Base-by-base conservation (phyloP, 352 stramenopile species). In the Phytophthora europaea region DNA sequence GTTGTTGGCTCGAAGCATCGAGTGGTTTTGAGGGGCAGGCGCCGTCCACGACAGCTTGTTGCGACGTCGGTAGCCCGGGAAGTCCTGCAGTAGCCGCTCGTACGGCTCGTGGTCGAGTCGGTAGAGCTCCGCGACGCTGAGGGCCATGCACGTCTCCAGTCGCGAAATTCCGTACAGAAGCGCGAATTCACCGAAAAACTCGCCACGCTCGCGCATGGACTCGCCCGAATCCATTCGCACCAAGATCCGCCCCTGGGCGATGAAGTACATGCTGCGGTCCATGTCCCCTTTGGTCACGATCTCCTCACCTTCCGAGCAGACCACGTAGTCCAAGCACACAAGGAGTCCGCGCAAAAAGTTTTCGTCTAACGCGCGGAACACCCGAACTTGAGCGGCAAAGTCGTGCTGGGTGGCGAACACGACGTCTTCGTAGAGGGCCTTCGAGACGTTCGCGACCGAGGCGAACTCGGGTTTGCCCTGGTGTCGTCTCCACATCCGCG, bases 71-170 rank as follows among this genome's bases (percentile, higher is more conserved):
- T 92, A 92, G 26, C 89, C 81, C 0, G 88, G 88, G 3, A 91
- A 95, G 33, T 91, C 79, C 10, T 84, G 74, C 36, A 94, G 45
- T 16, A 93, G 58, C 28, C 81, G 74, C 31, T 95, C 87, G 58
- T 93, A 93, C n/a, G 80, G 79, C 8, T 78, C 70, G 28, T 89
- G 68, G n/a, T 94, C 87, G 4, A 95, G 73, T 1, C 88, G 82
- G 53, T 93, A 94, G 20, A 95, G 67, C 62, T 95, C 88, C 0
- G 75, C 78, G 4, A 83, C 79, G 2, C 68, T 79, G 6, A 94
- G 38, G 8, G 88, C 75, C 4, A 81, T 80, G 61, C 88, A 95
- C 9, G 84, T 95, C 22, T 91, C 86, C 15, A 81, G 70, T 6
- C 76, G 80, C 5, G 87, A 85, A 34, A 93, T 86, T 0, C 69